Evolutionary conservation across 345 rosid species (phyloP).

Genomic region (Linum trigynum): DNA sequence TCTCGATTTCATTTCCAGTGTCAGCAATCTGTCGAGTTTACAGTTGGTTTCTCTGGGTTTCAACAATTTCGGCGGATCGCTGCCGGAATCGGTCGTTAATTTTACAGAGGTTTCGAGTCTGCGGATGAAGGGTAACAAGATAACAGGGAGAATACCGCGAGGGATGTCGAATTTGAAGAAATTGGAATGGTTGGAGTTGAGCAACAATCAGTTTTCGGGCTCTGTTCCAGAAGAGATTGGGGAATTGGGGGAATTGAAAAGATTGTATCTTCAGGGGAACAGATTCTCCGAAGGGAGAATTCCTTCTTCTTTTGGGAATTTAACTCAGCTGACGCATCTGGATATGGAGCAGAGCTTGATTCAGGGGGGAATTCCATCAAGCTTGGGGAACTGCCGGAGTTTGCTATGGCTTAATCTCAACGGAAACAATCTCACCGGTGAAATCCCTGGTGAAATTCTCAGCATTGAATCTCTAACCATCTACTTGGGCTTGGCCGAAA

Average conservation of each 20-base stretch:
- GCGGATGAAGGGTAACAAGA: background rate
- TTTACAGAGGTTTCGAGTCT: conserved; percentile 2
- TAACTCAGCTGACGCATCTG: conserved; percentile 9
- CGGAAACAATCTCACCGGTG: conserved; percentile 10
- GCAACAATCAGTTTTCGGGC: background rate
- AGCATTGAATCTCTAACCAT: conserved; percentile 11
- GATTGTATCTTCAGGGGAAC: background rate
- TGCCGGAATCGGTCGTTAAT: conserved; percentile 9
- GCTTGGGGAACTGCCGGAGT: conserved; percentile 8
- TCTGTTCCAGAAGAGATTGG: conserved; percentile 14
- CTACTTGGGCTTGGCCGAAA: conserved; percentile 1
- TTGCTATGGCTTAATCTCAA: conserved; percentile 1
- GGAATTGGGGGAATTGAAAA: background rate
- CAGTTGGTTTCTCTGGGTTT: background rate
- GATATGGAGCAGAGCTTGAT: background rate
- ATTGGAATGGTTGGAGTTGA: background rate
- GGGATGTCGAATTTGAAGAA: conserved; percentile 6
- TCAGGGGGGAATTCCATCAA: conserved; percentile 5
- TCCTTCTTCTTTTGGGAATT: conserved; percentile 13
- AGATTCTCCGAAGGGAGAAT: conserved; percentile 6
- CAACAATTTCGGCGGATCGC: conserved; percentile 12
- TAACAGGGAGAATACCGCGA: conserved; percentile 7
- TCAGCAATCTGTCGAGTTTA: conserved; percentile 7
- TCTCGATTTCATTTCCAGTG: conserved; percentile 6
- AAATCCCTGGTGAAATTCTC: conserved; percentile 9